Evolutionary conservation across 2,329 filamentous ascomycete genomes (phyloP).

Genomic region (Rhinocladiella similis): DNA sequence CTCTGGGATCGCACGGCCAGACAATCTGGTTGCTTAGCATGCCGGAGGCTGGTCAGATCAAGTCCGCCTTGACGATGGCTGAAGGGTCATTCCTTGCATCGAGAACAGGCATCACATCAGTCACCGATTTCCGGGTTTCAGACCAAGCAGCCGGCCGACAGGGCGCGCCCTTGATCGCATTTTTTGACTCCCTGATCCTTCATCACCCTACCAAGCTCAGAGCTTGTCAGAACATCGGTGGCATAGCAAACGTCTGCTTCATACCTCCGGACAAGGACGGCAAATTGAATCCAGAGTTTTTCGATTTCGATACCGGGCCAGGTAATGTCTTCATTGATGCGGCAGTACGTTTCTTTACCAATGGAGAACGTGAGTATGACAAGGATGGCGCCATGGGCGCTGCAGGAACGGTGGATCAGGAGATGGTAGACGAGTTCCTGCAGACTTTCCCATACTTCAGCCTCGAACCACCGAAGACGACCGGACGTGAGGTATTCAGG

Average conservation of each 20-base stretch:
- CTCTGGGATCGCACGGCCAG: conserved; percentile 59
- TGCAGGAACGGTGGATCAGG: conserved; percentile 51
- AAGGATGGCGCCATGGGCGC: conserved; percentile 53
- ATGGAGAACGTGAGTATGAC: conserved; percentile 53
- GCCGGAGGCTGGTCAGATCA: conserved; percentile 49
- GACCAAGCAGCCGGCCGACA: conserved; percentile 59
- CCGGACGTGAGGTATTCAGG: conserved; percentile 60
- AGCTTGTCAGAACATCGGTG: conserved; percentile 62
- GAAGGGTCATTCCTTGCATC: conserved; percentile 58
- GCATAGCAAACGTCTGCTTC: conserved; percentile 61
- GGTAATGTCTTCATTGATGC: conserved; percentile 60
- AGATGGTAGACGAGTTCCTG: conserved; percentile 55
- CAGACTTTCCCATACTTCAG: conserved; percentile 50
- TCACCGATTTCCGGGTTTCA: conserved; percentile 59
- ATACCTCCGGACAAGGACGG: conserved; percentile 50
- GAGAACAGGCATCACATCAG: conserved; percentile 58
- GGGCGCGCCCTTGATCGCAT: conserved; percentile 57
- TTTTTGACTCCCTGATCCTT: conserved; percentile 58
- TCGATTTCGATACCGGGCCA: conserved; percentile 58
- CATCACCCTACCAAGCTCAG: conserved; percentile 59
- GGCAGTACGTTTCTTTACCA: conserved; percentile 55
- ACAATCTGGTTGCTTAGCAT: conserved; percentile 59
- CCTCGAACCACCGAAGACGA: conserved; percentile 56
- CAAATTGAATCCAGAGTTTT: conserved; percentile 41
- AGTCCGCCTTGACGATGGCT: conserved; percentile 56